A percentile compares a stretch with the other conserved stretches of the same genome.
Conservation (phyloP, 768 basidiomycete genomes). For the Daedaleopsis sinensis region DNA sequence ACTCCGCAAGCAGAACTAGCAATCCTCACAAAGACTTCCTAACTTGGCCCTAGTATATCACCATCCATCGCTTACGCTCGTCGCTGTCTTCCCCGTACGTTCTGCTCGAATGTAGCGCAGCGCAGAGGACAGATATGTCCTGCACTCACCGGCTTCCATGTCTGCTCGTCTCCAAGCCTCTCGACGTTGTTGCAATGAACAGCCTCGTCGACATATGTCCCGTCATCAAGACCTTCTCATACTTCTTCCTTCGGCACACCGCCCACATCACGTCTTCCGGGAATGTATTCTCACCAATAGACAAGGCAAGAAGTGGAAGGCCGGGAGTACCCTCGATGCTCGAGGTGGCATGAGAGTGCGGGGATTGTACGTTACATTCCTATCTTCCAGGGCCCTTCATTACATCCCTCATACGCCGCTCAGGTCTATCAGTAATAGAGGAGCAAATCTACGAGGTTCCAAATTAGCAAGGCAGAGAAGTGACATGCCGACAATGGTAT, state of each 20-base stretch:
- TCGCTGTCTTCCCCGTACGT: too few species aligned
- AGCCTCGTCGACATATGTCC: not conserved
- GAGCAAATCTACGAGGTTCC: not conserved
- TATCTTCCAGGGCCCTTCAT: not conserved
- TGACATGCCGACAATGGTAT: not conserved
- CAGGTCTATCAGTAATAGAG: not conserved
- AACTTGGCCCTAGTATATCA: too few species aligned
- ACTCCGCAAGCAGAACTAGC: slow-evolving; percentile 11
- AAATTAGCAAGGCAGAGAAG: not conserved
- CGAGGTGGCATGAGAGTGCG: not conserved
- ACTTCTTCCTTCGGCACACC: slow-evolving; percentile 6
- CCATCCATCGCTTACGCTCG: too few species aligned
- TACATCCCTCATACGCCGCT: not conserved
- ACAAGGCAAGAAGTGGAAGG: not conserved
- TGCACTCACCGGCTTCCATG: not conserved
- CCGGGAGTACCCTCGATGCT: not conserved
- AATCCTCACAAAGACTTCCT: too few species aligned
- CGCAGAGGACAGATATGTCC: not conserved
- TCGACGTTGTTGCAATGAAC: not conserved
- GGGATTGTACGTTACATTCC: not conserved
- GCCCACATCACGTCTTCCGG: not conserved
- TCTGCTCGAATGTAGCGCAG: too few species aligned
- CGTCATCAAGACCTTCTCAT: slow-evolving; percentile 6
- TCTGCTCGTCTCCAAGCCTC: not conserved
- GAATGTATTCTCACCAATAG: not conserved